A percentile compares a stretch with the other conserved stretches of the same genome.
phyloP scores from a whole-genome alignment of 2,329 filamentous ascomycete species.

The Colletotrichum somersetense region DNA sequence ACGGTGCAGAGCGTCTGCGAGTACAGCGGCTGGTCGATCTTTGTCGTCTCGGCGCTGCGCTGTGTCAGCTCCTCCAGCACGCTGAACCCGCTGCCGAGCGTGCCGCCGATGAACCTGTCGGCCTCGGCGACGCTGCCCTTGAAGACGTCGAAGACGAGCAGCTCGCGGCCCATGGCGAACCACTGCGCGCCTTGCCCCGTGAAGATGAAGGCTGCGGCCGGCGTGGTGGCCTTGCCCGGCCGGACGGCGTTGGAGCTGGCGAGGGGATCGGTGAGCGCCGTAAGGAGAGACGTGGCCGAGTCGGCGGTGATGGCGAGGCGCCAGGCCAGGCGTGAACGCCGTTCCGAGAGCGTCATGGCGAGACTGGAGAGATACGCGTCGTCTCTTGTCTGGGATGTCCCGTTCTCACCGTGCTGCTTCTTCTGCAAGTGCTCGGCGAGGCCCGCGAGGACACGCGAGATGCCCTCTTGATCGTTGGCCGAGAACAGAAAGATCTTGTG shows the following conservation, averaged over 20 bases:
- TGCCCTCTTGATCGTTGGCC: background rate
- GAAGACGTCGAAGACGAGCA: constrained; percentile 2
- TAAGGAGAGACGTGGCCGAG: constrained; percentile 16
- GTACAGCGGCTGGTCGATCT: background rate
- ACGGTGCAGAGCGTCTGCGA: constrained; percentile 58
- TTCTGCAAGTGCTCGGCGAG: background rate
- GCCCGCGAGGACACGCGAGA: background rate
- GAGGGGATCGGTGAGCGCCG: background rate
- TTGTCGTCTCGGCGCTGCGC: constrained; percentile 40
- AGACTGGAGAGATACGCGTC: background rate
- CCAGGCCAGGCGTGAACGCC: constrained; percentile 5
- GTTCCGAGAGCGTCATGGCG: background rate
- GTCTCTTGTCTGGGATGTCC: background rate
- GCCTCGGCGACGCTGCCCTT: background rate
- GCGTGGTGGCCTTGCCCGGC: background rate
- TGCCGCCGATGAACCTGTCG: constrained; percentile 46
- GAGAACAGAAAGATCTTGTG: background rate
- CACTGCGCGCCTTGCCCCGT: constrained; percentile 42
- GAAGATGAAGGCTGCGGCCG: constrained; percentile 26
- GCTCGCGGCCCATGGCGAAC: constrained; percentile 34
- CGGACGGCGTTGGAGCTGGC: background rate
- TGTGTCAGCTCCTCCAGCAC: constrained; percentile 51
- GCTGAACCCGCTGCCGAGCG: constrained; percentile 51
- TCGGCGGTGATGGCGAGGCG: constrained; percentile 1
- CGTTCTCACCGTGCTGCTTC: background rate